Percentiles rank a stretch among this genome's conserved stretches.
phyloP scores from a whole-genome alignment of 495 filamentous ascomycete species.

The Bacidia gigantensis region DNA sequence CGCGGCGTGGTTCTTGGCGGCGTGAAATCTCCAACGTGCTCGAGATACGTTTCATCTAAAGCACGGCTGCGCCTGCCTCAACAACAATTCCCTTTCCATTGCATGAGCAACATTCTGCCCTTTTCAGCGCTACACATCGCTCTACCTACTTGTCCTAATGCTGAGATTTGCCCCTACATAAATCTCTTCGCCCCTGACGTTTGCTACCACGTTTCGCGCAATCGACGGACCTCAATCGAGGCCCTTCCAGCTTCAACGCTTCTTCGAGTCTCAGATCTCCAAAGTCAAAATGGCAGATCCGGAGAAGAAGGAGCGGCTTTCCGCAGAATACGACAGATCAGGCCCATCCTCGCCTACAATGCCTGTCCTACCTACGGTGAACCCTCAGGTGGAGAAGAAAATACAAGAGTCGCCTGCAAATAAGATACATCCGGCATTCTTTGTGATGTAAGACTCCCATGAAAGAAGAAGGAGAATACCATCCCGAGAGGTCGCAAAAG shows the following conservation, averaged over 20 bases:
- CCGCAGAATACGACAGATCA: constrained; percentile 27
- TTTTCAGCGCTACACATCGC: not conserved
- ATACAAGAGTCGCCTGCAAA: constrained; percentile 40
- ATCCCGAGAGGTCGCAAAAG: not conserved
- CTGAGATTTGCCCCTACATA: not conserved
- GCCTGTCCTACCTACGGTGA: constrained; percentile 65
- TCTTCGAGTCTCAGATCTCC: constrained; percentile 34
- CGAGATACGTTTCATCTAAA: not conserved
- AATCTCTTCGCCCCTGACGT: not conserved
- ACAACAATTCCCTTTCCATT: not conserved
- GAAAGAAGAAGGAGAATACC: not conserved
- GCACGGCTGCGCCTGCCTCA: not conserved
- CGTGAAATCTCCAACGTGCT: not conserved
- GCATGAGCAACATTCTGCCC: not conserved
- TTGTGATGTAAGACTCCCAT: constrained; percentile 57
- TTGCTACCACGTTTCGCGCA: constrained; percentile 11
- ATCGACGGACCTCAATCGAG: constrained; percentile 20
- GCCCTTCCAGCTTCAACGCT: constrained; percentile 38
- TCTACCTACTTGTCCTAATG: not conserved
- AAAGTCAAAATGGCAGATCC: constrained; percentile 45
- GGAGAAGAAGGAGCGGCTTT: constrained; percentile 59
- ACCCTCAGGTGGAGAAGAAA: constrained; percentile 53
- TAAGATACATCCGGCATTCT: constrained; percentile 69
- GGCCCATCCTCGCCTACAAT: constrained; percentile 47
- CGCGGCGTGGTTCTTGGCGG: not conserved